Conservation (phyloP, 1,139 yeast genomes). For the Saccharomyces hybrid region DNA sequence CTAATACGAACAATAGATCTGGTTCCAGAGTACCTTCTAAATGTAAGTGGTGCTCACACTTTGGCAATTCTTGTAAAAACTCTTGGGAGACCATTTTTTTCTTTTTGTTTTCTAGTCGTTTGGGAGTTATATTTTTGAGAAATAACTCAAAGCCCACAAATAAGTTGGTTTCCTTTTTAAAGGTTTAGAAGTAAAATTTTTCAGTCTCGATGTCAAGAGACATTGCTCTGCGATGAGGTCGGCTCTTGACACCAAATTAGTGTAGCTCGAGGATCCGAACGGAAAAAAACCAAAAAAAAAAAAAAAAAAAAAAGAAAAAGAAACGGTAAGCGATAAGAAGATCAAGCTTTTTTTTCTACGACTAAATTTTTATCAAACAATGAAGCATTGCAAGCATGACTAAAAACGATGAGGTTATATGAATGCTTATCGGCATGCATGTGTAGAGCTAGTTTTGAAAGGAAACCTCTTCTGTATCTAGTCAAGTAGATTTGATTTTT, state of each 20-base stretch:
- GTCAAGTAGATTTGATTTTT: too few relatives aligned
- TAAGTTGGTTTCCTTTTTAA: not conserved
- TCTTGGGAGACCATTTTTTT: slow-evolving; percentile 15
- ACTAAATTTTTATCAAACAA: not conserved
- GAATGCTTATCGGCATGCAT: not conserved
- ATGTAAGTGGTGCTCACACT: slow-evolving; percentile 79
- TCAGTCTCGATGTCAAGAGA: not conserved
- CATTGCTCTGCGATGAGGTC: slow-evolving; percentile 1
- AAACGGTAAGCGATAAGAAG: not conserved
- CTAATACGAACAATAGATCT: slow-evolving; percentile 55
- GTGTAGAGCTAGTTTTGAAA: not conserved
- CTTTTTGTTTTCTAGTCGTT: not conserved
- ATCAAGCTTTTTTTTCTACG: not conserved
- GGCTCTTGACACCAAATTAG: not conserved
- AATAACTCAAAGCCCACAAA: not conserved
- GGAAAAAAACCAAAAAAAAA: not conserved
- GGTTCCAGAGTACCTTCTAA: slow-evolving; percentile 78
- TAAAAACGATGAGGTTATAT: not conserved
- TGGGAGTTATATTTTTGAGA: not conserved
- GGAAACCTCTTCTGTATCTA: not conserved
- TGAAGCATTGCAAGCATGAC: not conserved
- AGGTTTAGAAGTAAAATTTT: not conserved
- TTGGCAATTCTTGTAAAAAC: slow-evolving; percentile 62
- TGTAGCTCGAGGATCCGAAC: not conserved
- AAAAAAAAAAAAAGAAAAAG: not conserved